Evolutionary conservation across 305 asterid species (phyloP).

Genomic region (Rubia occidens): DNA sequence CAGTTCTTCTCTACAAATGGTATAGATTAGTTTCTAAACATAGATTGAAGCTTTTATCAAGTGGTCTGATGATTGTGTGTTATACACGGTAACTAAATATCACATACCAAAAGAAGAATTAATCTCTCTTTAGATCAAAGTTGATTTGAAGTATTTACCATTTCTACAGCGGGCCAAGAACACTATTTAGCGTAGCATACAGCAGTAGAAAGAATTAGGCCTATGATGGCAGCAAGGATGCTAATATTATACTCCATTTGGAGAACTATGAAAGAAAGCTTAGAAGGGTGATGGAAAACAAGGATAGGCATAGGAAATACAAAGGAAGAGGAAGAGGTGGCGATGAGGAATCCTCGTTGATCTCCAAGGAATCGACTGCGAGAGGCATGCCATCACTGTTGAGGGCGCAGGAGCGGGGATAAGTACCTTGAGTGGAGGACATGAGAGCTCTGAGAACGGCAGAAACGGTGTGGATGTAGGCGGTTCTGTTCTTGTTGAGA

Average conservation of each 20-base stretch:
- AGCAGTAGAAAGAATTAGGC: constrained; percentile 17
- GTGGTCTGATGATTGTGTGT: too few relatives aligned
- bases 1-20: too few relatives aligned
- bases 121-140: neutral
- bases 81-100: neutral
- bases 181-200: neutral
- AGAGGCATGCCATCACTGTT: constrained; percentile 79
- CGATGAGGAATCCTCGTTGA: constrained; percentile 48
- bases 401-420: constrained; percentile 53
- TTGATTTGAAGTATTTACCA: constrained; percentile 7
- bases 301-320: constrained; percentile 25
- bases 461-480: constrained; percentile 65
- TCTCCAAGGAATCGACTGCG: constrained; percentile 80
- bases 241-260: constrained; percentile 2
- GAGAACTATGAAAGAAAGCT: constrained; percentile 19
- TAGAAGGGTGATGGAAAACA: constrained; percentile 27
- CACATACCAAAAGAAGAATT: neutral
- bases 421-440: constrained; percentile 37
- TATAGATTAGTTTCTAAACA: too few relatives aligned
- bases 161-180: neutral
- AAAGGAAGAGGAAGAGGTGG: constrained; percentile 17
- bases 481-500: constrained; percentile 59
- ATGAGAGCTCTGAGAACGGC: constrained; percentile 80
- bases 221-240: constrained; percentile 2
- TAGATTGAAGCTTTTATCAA: too few relatives aligned